Base-by-base conservation (phyloP, 257 asterid species). In the Mentha longifolia region DNA sequence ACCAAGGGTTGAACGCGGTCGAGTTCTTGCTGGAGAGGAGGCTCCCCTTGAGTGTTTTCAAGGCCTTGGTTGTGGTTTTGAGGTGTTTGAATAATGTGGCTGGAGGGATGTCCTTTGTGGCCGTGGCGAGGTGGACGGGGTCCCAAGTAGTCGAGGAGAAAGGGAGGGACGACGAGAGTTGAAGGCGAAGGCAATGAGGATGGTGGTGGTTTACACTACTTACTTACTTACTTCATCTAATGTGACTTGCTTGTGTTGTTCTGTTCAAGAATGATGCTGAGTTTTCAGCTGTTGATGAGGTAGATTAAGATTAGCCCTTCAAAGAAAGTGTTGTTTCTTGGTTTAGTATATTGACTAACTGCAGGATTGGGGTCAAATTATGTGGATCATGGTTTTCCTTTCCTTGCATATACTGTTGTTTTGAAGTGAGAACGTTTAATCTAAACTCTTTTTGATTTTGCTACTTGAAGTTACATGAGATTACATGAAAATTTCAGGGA, bases 91-190 rank as follows among this genome's bases (percentile, higher is more conserved):
- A 89, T 35, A 93, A 93, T 70, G 81, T 91, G 9, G 85, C 89
- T 19, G 98, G 98, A 0, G 98, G 98, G 50, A 80, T 91, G 96
- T 76, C 96, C 0, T 93, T 93, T 67, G 98, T 91, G 35, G 50
- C 88, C 2, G 77, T 93, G 81, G 98, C 97, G 11, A 86, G 95
- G 88, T 52, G 87, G 64, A 89, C 95, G 1, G 98, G 98, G 30
- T 87, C 96, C 1, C 98, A 91, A 61, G 82, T 86, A 13, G 88
- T 81, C 5, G 81, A 69, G 20, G 81, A 66, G 28, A 80, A 72
- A 28, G 76, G 74, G 45, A 71, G 7, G 37, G 7, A n/a, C n/a
- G n/a, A 66, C 60, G 35, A 6, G 31, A 79, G 25, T 43, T 19
- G 39, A 10, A 42, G 47, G 0, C 7, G 43, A 39, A 39, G 43